Base-by-base conservation (phyloP, 176 grass and related monocot species). In the Thalia dealbata region DNA sequence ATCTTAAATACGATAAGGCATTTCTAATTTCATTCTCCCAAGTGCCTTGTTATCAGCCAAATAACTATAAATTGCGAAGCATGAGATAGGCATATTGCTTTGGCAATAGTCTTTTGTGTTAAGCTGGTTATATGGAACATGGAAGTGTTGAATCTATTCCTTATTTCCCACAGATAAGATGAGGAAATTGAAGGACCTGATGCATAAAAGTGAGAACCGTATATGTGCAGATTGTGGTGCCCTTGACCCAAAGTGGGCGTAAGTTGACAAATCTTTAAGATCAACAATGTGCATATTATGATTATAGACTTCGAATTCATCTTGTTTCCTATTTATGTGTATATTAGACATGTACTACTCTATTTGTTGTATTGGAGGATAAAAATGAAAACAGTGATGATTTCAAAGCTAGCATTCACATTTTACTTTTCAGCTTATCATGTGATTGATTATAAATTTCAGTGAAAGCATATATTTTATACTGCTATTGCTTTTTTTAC, bases 181-280 rank as follows among this genome's bases (percentile, higher is more conserved):
- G 56, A 48, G 13, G 24, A 75, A 62, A n/a, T 42, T 75, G 22
- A 75, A 75, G 73, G 56, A 50, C 22, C 63, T 63, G 41, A 46
- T 75, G 73, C 73, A 43, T 46, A 63, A 45, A 63, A 63, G 56
- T 61, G 73, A 75, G 21, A 75, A 75, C 41, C 73, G 23, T 1
- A 16, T 75, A 62, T 75, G 73, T 75, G 73, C 73, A 46, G 73
- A 75, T 18, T 75, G 73, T 62, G 23, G 35, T 27, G 58, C 73
- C 14, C 73, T 11, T 26, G 73, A 75, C 23, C 73, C 73, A 4
- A 75, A 75, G 41, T 75, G 73, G 73, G 73, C 73, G 73, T 75
- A 63, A 63, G 73, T 75, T 3, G 16, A 14, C 52, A 24, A 18
- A 27, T 52, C 23, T 29, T 54, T n/a, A n/a, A n/a, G n/a, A n/a